A percentile compares a stretch with the other conserved stretches of the same genome.
phyloP scores from a whole-genome alignment of 805 yeast species.

The Wickerhamiella musiphila region DNA sequence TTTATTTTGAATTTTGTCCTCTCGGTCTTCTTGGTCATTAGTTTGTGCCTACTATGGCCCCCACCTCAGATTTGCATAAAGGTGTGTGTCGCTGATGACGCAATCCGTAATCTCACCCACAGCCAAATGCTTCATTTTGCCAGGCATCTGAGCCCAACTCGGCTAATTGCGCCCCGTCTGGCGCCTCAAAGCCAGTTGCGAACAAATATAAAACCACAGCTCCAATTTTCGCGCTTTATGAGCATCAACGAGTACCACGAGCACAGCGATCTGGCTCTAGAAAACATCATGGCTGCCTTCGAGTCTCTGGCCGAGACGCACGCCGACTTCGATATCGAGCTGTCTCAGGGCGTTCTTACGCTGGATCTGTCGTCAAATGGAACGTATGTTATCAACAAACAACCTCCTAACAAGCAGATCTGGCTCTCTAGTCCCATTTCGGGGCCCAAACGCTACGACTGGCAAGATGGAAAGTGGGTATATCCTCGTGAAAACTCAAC shows the following conservation, averaged over 20 bases:
- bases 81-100: too few species aligned
- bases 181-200: not conserved
- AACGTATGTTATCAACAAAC: slow-evolving; percentile 83
- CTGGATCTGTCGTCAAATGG: slow-evolving; percentile 56
- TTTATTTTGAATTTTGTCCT: too few species aligned
- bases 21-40: too few species aligned
- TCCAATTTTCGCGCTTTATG: slow-evolving; percentile 1
- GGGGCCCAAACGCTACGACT: slow-evolving; percentile 79
- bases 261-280: slow-evolving; percentile 52
- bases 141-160: too few species aligned
- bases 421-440: slow-evolving; percentile 90
- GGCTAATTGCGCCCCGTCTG: not conserved
- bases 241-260: slow-evolving; percentile 37
- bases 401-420: slow-evolving; percentile 92
- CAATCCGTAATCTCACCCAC: too few species aligned
- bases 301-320: slow-evolving; percentile 47
- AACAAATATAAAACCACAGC: not conserved
- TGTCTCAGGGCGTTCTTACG: slow-evolving; percentile 75
- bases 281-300: slow-evolving; percentile 43
- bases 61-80: too few species aligned
- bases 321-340: slow-evolving; percentile 58
- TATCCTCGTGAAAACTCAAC: slow-evolving; percentile 47
- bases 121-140: too few species aligned
- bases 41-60: too few species aligned
- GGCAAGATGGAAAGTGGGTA: slow-evolving; percentile 57